Evolutionary conservation across 148 eudicot species (phyloP).

Genomic region (Amaranthus cruentus): DNA sequence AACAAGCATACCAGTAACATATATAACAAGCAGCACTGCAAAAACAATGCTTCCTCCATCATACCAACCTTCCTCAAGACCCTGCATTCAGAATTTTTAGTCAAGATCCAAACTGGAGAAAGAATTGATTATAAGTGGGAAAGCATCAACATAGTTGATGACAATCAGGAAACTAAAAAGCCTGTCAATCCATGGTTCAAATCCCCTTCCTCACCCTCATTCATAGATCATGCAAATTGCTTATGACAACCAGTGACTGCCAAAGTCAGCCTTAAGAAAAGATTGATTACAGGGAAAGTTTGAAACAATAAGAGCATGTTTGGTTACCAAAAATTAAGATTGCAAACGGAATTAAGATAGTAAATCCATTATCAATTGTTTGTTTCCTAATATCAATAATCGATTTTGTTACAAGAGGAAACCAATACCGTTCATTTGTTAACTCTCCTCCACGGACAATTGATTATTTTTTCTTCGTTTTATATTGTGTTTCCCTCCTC

Average conservation of each 20-base stretch:
- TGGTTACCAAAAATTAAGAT: too few species aligned
- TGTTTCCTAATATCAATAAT: too few species aligned
- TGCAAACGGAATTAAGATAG: too few species aligned
- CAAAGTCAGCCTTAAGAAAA: too few species aligned
- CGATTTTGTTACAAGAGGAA: not conserved
- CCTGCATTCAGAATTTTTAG: conserved; percentile 35
- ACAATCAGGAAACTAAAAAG: not conserved
- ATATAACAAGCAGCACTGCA: conserved; percentile 82
- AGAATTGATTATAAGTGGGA: not conserved
- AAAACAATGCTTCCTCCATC: conserved; percentile 97
- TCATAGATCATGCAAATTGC: not conserved
- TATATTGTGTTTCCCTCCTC: too few species aligned
- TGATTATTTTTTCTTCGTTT: too few species aligned
- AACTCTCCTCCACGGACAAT: too few species aligned
- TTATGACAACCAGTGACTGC: not conserved
- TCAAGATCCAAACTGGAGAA: not conserved
- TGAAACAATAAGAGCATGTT: too few species aligned
- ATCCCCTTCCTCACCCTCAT: not conserved
- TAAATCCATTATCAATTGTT: too few species aligned
- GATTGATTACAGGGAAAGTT: too few species aligned
- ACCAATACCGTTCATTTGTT: too few species aligned
- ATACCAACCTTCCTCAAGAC: conserved; percentile 78
- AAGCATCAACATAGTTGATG: not conserved
- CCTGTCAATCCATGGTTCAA: not conserved
- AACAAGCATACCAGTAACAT: conserved; percentile 59